phyloP scores from a whole-genome alignment of 345 rosid species.

The Raphanus sativus region DNA sequence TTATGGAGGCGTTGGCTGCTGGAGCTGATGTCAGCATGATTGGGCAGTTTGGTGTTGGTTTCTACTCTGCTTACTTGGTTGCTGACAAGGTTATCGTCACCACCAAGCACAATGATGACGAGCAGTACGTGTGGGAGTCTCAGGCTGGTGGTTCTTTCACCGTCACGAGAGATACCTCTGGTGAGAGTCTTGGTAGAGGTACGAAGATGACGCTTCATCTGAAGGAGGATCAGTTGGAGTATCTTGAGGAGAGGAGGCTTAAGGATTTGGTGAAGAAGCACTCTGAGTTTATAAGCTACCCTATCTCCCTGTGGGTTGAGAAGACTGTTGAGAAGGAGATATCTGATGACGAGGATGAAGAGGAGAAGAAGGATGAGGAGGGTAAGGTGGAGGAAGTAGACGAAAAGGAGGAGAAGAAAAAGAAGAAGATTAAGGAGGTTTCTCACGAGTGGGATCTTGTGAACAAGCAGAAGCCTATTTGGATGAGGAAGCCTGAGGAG shows the following conservation, averaged over 20 bases:
- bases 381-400: not conserved
- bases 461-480: constrained; percentile 91
- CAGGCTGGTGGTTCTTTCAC: constrained; percentile 11
- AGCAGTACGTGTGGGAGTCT: constrained; percentile 12
- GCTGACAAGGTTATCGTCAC: not conserved
- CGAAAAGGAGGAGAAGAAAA: not conserved
- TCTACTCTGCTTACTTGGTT: not conserved
- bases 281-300: constrained; percentile 11
- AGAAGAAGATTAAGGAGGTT: not conserved
- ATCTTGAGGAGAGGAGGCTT: not conserved
- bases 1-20: constrained; percentile 10
- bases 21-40: constrained; percentile 10
- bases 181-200: not conserved
- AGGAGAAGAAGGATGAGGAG: not conserved
- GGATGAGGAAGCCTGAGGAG: constrained; percentile 97
- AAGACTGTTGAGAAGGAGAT: constrained; percentile 7
- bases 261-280: constrained; percentile 1
- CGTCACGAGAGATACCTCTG: not conserved
- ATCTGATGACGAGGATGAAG: not conserved
- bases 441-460: constrained; percentile 75
- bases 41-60: constrained; percentile 18
- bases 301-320: constrained; percentile 3
- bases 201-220: not conserved
- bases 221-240: not conserved
- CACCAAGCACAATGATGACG: not conserved